Conservation (phyloP, 306 rosid species). For the Casuarina cunninghamiana region DNA sequence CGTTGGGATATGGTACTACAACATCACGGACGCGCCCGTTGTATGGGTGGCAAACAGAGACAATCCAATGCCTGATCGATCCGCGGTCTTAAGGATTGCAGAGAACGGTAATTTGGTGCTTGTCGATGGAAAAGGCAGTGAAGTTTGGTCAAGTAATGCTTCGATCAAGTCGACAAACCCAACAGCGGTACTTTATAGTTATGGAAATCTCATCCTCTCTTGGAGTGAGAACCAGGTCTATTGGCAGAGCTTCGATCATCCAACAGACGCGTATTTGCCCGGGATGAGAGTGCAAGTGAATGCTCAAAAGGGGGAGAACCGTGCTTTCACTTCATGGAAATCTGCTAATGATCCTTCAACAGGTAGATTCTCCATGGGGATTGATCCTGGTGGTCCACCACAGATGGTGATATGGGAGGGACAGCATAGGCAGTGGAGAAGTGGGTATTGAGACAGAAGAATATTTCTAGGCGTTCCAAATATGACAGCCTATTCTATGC, state of each 20-base stretch:
- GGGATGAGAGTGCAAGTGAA: conserved; percentile 54
- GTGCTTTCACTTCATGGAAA: conserved; percentile 61
- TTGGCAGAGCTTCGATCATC: conserved; percentile 69
- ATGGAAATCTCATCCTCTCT: conserved; percentile 54
- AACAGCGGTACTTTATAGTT: conserved; percentile 31
- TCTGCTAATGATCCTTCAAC: conserved; percentile 55
- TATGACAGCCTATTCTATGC: conserved; percentile 33
- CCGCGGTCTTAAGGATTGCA: conserved; percentile 44
- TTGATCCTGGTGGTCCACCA: conserved; percentile 61
- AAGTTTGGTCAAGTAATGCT: conserved; percentile 52
- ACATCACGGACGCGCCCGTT: conserved; percentile 8
- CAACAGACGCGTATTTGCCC: conserved; percentile 69
- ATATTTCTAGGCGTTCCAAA: conserved; percentile 49
- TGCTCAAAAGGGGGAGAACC: conserved; percentile 26
- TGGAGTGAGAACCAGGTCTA: neutral
- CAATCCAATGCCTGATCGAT: conserved; percentile 39
- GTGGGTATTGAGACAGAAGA: conserved; percentile 75
- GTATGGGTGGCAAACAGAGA: conserved; percentile 82
- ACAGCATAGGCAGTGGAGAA: conserved; percentile 59
- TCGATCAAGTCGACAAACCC: conserved; percentile 14
- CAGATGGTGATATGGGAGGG: conserved; percentile 80
- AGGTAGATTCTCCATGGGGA: conserved; percentile 60
- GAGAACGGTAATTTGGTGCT: conserved; percentile 54
- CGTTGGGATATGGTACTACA: conserved; percentile 72
- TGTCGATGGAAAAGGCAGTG: conserved; percentile 28